Evolutionary conservation across 1,284 basidiomycete species (phyloP), one percentile per base, ranked within the genome.

Genomic region (Gomphus bonarii): DNA sequence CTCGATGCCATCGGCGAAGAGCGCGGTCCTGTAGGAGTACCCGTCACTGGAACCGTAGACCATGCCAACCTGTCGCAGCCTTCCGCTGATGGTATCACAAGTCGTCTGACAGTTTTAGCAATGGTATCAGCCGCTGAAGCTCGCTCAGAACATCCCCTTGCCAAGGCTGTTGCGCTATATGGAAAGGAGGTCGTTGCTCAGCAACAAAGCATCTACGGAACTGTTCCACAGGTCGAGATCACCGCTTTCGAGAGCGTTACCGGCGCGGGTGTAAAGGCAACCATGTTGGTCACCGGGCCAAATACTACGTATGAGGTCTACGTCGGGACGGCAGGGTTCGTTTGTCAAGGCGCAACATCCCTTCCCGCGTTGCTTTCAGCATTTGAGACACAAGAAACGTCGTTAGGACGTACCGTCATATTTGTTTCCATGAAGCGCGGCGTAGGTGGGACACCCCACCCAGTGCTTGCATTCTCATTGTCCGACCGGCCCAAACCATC

Each of bases 131-230:
- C 88, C 0, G 86, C 91, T 0, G 97, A 99, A 70, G 84, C 88
- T 3, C 83, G 84, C 57, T 97, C 94, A 0, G 97, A 99, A 68
- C 97, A 99, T 68, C 95, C 97, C 0, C 81, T 99, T 11, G 97
- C 94, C 3, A 87, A 91, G 65, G 95, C 97, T 4, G 83, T 97
- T 47, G 88, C 94, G 0, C 71, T 78, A 0, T 88, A 92, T 69
- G 90, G 87, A 30, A 87, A 82, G 65, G 83, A 88, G 31, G 66
- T 82, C 0, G 70, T 95, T 11, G 74, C 77, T 12, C 68, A 69
- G 35, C 65, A 73, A 9, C 8, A 48, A 5, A 28, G 33, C 10
- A 18, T 35, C 20, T 70, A 73, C 20, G 62, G 76, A 1, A 63
- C 69, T 16, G 62, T 66, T 16, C 63, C 71, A 1, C 68, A 73